These are phyloP conservation scores for Fraxinus americana DNA, from an alignment of 257 asterid species.

Conservation along the genomic window DNA sequence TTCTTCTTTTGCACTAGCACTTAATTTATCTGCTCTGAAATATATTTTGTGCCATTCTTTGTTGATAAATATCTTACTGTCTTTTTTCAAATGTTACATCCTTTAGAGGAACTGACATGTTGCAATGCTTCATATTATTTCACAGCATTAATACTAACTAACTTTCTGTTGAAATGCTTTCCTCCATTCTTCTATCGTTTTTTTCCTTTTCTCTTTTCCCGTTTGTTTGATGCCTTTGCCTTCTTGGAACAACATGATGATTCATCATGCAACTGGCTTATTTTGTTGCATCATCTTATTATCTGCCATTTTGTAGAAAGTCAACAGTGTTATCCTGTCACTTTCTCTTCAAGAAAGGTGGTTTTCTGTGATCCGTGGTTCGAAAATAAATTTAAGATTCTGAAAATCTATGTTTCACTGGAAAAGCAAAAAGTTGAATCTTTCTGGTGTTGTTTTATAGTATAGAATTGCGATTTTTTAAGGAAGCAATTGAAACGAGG, in stretches of 20 bases:
- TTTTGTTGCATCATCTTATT: conserved; percentile 46
- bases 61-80: conserved; percentile 12
- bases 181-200: conserved; percentile 11
- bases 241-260: conserved; percentile 25
- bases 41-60: conserved; percentile 8
- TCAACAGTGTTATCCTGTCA: conserved; percentile 60
- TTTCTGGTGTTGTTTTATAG: background rate
- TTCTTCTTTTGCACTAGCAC: background rate
- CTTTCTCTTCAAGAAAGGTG: conserved; percentile 49
- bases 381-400: conserved; percentile 28
- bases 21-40: background rate
- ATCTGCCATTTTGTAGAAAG: conserved; percentile 63
- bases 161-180: conserved; percentile 11
- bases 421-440: background rate
- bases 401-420: conserved; percentile 18
- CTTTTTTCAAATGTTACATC: conserved; percentile 10
- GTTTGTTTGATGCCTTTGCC: conserved; percentile 29
- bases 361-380: conserved; percentile 52
- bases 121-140: background rate
- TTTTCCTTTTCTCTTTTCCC: conserved; percentile 17
- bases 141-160: background rate
- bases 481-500: background rate
- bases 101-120: conserved; percentile 4
- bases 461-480: background rate
- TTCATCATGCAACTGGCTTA: conserved; percentile 37